A percentile compares a stretch with the other conserved stretches of the same genome.
These are phyloP conservation scores for Fraxinus paxiana DNA, from an alignment of 305 asterid genomes.

Conservation along the genomic window DNA sequence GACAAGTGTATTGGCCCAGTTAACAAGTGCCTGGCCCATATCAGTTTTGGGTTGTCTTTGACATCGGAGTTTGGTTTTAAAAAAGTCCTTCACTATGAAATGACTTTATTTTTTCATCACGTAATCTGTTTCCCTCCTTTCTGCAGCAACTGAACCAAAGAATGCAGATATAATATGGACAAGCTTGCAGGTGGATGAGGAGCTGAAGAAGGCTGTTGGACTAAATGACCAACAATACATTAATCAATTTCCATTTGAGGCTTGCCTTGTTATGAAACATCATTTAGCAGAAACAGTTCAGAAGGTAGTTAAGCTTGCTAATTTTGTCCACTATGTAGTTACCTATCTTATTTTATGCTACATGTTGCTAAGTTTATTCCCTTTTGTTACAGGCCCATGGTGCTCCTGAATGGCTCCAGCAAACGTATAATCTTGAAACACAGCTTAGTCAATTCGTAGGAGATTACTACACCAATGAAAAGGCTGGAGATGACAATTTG, in stretches of 20 bases:
- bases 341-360: constrained; percentile 4
- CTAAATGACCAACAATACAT: constrained; percentile 69
- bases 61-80: constrained; percentile 14
- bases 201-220: constrained; percentile 70
- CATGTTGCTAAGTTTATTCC: constrained; percentile 25
- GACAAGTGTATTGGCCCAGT: not conserved
- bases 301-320: constrained; percentile 45
- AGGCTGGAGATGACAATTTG: constrained; percentile 59
- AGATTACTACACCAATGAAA: constrained; percentile 60
- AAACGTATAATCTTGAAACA: constrained; percentile 94
- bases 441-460: constrained; percentile 81
- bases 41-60: constrained; percentile 5
- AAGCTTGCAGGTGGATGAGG: constrained; percentile 78
- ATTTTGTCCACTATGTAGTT: constrained; percentile 14
- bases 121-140: constrained; percentile 19
- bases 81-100: constrained; percentile 11
- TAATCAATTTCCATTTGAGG: constrained; percentile 95
- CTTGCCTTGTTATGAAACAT: constrained; percentile 96
- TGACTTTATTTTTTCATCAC: constrained; percentile 8
- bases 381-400: constrained; percentile 68
- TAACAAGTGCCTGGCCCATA: constrained; percentile 4
- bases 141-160: constrained; percentile 80
- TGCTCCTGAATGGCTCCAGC: constrained; percentile 84
- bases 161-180: constrained; percentile 94
- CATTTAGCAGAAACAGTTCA: constrained; percentile 85